These are phyloP conservation scores for Globisporangium cylindrosporum DNA, from an alignment of 352 stramenopile species.

Conservation along the genomic window DNA sequence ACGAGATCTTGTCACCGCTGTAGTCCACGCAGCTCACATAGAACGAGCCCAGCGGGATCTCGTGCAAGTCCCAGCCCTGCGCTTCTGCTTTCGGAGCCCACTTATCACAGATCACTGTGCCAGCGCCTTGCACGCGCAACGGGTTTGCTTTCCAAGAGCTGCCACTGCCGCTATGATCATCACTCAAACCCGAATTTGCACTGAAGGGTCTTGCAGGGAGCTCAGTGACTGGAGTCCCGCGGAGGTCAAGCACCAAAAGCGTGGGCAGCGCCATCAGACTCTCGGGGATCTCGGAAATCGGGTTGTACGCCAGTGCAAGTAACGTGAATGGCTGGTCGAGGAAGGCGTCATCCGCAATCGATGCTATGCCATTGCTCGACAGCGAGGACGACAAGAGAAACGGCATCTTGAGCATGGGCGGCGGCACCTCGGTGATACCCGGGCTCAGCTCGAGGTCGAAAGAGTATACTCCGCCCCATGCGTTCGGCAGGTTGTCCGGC, in stretches of 20 bases:
- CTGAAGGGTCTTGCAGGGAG: background rate
- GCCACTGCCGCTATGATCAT: background rate
- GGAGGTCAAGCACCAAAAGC: background rate
- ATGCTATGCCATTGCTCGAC: too few relatives aligned
- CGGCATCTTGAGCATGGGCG: too few relatives aligned
- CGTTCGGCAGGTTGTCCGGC: background rate
- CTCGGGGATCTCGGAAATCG: background rate
- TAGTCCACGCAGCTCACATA: background rate
- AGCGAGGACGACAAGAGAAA: too few relatives aligned
- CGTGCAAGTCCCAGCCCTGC: background rate
- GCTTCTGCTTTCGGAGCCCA: background rate
- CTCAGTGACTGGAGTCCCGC: background rate
- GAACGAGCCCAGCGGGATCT: background rate
- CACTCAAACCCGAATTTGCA: background rate
- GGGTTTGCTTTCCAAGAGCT: background rate
- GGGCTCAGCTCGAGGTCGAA: conserved; percentile 8
- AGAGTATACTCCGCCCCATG: conserved; percentile 1
- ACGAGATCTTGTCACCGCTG: background rate
- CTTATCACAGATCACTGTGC: background rate
- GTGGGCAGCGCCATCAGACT: background rate
- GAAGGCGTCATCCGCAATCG: background rate
- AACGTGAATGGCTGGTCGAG: background rate
- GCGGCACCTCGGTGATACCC: background rate
- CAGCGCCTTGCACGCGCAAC: background rate
- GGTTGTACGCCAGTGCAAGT: background rate